Base-by-base conservation (phyloP, 2,329 filamentous ascomycete species). In the Gnomoniopsis sp. region DNA sequence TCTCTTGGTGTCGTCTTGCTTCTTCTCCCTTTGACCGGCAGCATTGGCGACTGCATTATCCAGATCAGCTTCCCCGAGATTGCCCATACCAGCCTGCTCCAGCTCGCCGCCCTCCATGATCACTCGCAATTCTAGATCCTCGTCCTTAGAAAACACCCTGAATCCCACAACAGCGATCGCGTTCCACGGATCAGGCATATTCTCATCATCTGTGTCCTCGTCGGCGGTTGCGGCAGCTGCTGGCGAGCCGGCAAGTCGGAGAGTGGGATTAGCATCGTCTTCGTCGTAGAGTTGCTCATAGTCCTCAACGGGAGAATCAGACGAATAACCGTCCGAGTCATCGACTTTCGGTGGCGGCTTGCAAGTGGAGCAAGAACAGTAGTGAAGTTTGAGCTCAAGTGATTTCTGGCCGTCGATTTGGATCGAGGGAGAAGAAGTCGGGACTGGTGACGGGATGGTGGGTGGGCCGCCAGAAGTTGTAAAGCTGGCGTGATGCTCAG, bases 141-240 rank as follows among this genome's bases (percentile, higher is more conserved):
- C 76, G 66, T 87, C 75, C 65, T 81, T 82, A 67, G 80, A 78
- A 68, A 87, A 88, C 6, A 88, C 80, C 4, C 83, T 78, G 53
- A 88, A 72, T 0, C 85, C 84, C 0, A 88, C 78, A 19, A 87
- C 80, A 54, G 79, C 82, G 49, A 87, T 78, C 3, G 85, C 84
- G 66, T 87, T 87, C 85, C 85, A 88, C 1, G 83, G 80, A 23
- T 83, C 78, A 23, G 76, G 70, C 65, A 77, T 74, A 62, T 83
- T 78, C 57, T 85, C 82, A 62, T 83, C 81, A 11, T 84, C 81
- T 0, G 76, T 76, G 21, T 82, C 79, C 41, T 82, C 80, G 2
- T 75, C 71, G 4, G 67, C 58, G 41, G 58, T 62, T 7, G 57
- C 67, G 3, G 67, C 65, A 1, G 68, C 63, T 0, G 72, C 69